Base-by-base conservation (phyloP, 1,284 basidiomycete species). In the Trichosporon coremiiforme region DNA sequence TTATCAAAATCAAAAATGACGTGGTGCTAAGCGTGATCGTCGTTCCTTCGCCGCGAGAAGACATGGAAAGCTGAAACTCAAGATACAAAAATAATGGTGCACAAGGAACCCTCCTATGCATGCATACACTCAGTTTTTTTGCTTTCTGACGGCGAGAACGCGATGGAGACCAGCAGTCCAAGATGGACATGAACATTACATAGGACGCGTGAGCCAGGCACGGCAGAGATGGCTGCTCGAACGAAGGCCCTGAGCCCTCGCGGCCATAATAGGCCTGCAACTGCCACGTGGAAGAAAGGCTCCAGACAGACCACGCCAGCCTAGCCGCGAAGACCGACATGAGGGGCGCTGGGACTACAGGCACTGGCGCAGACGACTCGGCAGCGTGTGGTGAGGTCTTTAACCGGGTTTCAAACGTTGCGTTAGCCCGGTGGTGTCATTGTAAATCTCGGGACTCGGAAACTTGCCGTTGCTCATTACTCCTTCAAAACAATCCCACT, bases 1-100 rank as follows among this genome's bases (percentile, higher is more conserved):
- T 22, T 65, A 65, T 65, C 64, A 65, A 65, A 65, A 65, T 65
- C 64, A 65, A 65, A 33, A 65, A 65, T 65, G 64, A 65, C 41
- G 64, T 65, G 64, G 29, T 31, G 31, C 2, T 3, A 3, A 33
- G 6, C 8, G 3, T 15, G 29, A 10, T n/a, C 57, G 17, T 7
- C 22, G 31, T n/a, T 62, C 9, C 57, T 33, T 31, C 20, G 5
- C 55, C 4, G 20, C 17, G 2, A 33, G 5, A 25, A 31, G 13
- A 17, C 7, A 15, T 35, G 17, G 13, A 6, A 13, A 2, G 5
- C 31, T 35, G 17, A 9, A 60, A 29, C 10, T 31, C 29, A 29
- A 13, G 29, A 33, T 7, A 29, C 3, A 60, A 20, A 4, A 12
- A 15, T 12, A 41, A 12, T 12, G 10, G 13, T 45, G 41, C 15